Evolutionary conservation across 2,329 filamentous ascomycete genomes (phyloP), one percentile per base, ranked within the genome.

Genomic region (Cercospora sp.): DNA sequence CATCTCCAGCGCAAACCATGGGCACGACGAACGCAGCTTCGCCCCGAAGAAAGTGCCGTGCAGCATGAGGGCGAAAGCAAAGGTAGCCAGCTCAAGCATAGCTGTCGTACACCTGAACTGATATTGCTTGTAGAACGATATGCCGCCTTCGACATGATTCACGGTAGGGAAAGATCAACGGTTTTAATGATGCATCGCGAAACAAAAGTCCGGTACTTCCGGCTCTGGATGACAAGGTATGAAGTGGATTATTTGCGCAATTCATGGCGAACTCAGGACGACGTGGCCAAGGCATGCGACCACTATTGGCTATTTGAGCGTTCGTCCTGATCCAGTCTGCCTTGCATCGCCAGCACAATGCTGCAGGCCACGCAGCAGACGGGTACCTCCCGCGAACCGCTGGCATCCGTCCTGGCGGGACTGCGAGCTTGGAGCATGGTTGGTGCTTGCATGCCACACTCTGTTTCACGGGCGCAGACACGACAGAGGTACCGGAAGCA

Each of bases 391-490:
- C 31, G 61, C 16, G 42, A 42, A 61, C 59, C 23, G 36, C 16
- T 61, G 59, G 18, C 20, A 16, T 45, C 23, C 60, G 39, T 16
- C 30, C 20, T 53, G 60, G 60, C 42, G 60, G 60, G 26, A 30
- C 39, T 7, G 33, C 33, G 59, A 63, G 26, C 12, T n/a, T 12
- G 55, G 13, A 63, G 42, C 60, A 63, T 63, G 60, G 60, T 55
- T 63, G 45, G 42, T 63, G 61, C 61, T 63, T 48, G 61, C 42
- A 53, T 63, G 48, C 61, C 61, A 63, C 39, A 63, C 61, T 63
- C 48, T 55, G 61, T 63, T 63, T 36, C 28, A 63, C 28, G 61
- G n/a, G 48, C 45, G 31, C 61, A 31, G 42, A 26, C 45, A 51
- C 45, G 45, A 51, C 18, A 53, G 18, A 55, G 28, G 20, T 51